Evolutionary conservation across 2,329 filamentous ascomycete genomes (phyloP).

Genomic region (Penicillium verrucosum): DNA sequence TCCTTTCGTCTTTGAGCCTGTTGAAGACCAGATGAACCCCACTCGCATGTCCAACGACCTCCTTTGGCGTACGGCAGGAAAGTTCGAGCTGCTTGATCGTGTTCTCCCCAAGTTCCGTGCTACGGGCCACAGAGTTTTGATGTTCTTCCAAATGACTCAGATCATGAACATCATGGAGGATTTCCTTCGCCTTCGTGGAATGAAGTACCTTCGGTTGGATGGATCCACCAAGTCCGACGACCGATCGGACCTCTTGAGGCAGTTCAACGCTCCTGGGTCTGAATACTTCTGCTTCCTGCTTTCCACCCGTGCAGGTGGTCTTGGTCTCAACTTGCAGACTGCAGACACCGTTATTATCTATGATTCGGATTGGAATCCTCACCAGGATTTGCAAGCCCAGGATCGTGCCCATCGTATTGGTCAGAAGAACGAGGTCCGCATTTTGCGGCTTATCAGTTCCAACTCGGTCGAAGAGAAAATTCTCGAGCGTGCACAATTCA

Average conservation of each 20-base stretch:
- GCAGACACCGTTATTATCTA: conserved; percentile 99
- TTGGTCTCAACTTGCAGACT: conserved; percentile 94
- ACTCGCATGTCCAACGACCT: conserved; percentile 83
- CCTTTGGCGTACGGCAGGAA: conserved; percentile 91
- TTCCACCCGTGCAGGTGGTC: conserved; percentile 96
- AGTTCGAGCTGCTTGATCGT: conserved; percentile 92
- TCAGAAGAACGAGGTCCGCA: conserved; percentile 98
- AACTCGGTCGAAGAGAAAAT: conserved; percentile 99
- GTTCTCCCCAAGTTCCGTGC: conserved; percentile 89
- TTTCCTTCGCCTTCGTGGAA: conserved; percentile 77
- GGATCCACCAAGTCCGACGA: conserved; percentile 98
- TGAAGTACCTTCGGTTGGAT: conserved; percentile 87
- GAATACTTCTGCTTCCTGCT: conserved; percentile 97
- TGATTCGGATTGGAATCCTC: conserved; percentile 99
- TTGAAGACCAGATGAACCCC: conserved; percentile 98
- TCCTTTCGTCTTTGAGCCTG: conserved; percentile 96
- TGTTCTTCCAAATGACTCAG: conserved; percentile 99
- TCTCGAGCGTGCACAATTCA: conserved; percentile 91
- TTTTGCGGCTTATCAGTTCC: conserved; percentile 89
- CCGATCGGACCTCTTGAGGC: conserved; percentile 80
- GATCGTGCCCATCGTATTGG: conserved; percentile 99
- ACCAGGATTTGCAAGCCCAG: conserved; percentile 97
- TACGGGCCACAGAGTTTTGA: conserved; percentile 90
- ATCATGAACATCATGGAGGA: conserved; percentile 99
- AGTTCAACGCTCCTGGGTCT: conserved; percentile 87